Base-by-base conservation (phyloP, 129 eudicot genomes). In the Tagetes erecta region DNA sequence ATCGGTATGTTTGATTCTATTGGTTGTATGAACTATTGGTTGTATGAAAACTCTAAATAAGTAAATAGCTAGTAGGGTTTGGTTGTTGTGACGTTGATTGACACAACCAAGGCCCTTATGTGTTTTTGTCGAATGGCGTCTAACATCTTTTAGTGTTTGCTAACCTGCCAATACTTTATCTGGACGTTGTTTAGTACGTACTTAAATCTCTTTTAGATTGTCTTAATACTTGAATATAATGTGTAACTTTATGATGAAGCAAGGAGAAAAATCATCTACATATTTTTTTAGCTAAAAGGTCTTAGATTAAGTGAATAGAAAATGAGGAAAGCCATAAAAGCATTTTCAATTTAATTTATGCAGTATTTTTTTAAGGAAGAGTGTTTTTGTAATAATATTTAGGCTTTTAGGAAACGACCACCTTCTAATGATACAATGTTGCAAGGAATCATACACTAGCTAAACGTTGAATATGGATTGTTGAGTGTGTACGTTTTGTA, bases 51-150 rank as follows among this genome's bases (percentile, higher is more conserved):
- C 27, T 20, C 27, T 20, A 20, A 20, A 20, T 20, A 20, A 20
- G 27, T 20, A 20, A 20, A 20, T 20, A 20, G 27, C 27, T 20
- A 20, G 31, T 13, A 55, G 8, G 46, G 56, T 36, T 8, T 2
- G 60, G 7, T 20, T 65, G 58, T 12, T 14, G 36, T 57, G 69
- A 76, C 44, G 75, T 58, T 77, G 69, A 76, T 44, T 67, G 75
- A 67, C 47, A 44, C 4, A 2, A 9, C 30, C 49, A 65, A 45
- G 62, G 38, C 5, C 14, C 41, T 4, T 35, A n/a, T 14, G 27
- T 36, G 27, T 57, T 35, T 14, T 36, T 68, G 68, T 56, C 35
- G 14, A 47, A 49, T 70, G 20, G 69, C 34, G 27, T 20, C 27
- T 20, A 20, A 20, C 27, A 51, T 77, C 70, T 10, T 41, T 77